Base-by-base conservation (phyloP, 495 filamentous ascomycete genomes). In the Pyronema omphalodes region DNA sequence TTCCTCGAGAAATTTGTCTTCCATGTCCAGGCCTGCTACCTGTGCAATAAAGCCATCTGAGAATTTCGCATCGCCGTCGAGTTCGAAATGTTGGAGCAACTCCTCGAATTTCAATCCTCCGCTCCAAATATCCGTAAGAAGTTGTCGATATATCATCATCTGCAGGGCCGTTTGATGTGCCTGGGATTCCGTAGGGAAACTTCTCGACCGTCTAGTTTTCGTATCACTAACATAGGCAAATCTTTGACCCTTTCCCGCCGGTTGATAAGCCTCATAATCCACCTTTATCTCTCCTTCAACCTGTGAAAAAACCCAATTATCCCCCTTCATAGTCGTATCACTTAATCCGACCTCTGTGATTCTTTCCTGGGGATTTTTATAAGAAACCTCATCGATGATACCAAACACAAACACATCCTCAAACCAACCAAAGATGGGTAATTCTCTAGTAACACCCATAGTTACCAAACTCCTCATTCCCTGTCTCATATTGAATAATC, bases 401-500 rank as follows among this genome's bases (percentile, higher is more conserved):
- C 93, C 91, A 66, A 82, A 88, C 50, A 98, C 79, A 44, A 94
- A 65, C 62, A 88, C 72, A 8, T 87, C 88, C 51, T 89, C 82
- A 12, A 94, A 65, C 37, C 81, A 60, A 4, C 89, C 91, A 86
- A 93, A 98, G n/a, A 98, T 74, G 61, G 93, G 84, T 41, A 96
- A 67, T 68, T 98, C 91, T 18, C 91, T 73, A 3, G 91, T 94
- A 59, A 87, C 69, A 9, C 93, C 89, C 8, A 76, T 81, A 14
- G 83, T 76, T 11, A 83, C 74, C 52, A 98, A 70, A 15, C 80
- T 80, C 11, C 82, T 76, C 37, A 98, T 64, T 0, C 91, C 88
- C 62, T 93, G 83, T 29, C 93, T 84, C 23, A 89, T 74, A 68
- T 98, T 98, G 86, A 91, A 96, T 39, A 96, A 73, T 55, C 78